Conservation (phyloP, 306 rosid genomes). For the Dryas drummondii region DNA sequence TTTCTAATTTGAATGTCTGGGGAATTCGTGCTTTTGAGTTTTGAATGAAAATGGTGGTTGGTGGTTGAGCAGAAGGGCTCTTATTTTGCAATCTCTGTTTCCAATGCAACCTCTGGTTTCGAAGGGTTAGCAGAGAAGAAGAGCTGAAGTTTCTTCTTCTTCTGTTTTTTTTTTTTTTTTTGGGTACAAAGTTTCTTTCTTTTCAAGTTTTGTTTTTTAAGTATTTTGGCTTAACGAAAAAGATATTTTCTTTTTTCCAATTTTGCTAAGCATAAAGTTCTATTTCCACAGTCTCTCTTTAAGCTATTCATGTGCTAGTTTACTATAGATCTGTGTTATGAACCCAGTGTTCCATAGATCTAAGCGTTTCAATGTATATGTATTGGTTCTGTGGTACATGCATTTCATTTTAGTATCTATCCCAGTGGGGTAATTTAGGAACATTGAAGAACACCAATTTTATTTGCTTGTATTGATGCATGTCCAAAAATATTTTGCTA, state of each 20-base stretch:
- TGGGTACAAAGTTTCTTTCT: background rate
- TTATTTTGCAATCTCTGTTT: background rate
- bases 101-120: background rate
- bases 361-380: conserved; percentile 15
- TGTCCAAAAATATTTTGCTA: conserved; percentile 16
- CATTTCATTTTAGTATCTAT: background rate
- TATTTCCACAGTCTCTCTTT: conserved; percentile 4
- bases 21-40: conserved; percentile 11
- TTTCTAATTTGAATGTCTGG: background rate
- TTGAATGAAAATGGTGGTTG: conserved; percentile 17
- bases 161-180: too few species aligned
- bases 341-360: conserved; percentile 36
- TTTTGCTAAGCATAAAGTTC: conserved; percentile 10
- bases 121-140: conserved; percentile 3
- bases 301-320: conserved; percentile 8
- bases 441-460: conserved; percentile 20
- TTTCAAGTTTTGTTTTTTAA: conserved; percentile 10
- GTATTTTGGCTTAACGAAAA: background rate
- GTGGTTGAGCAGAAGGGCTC: conserved; percentile 12
- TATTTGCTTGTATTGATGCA: conserved; percentile 3
- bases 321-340: conserved; percentile 23
- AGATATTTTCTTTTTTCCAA: background rate
- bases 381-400: background rate
- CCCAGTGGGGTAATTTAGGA: background rate
- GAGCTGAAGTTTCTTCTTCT: background rate